These are phyloP conservation scores for Quercus lobata DNA, from an alignment of 331 rosid genomes.

Conservation along the genomic window DNA sequence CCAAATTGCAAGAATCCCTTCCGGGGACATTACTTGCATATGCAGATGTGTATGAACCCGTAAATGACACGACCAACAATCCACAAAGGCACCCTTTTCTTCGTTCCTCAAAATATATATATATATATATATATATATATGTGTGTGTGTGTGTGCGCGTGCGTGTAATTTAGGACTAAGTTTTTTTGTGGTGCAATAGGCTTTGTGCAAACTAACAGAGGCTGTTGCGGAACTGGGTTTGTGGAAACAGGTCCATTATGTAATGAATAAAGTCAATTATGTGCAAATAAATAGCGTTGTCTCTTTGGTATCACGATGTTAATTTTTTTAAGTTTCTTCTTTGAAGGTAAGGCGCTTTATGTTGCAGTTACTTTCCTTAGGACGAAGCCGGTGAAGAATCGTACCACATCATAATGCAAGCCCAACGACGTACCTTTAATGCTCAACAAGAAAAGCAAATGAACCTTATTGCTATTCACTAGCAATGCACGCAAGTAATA, in stretches of 20 bases:
- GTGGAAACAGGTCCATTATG: constrained; percentile 49
- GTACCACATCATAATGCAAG: too few species aligned
- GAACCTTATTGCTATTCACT: too few species aligned
- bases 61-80: constrained; percentile 35
- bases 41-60: constrained; percentile 29
- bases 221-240: constrained; percentile 65
- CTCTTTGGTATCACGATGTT: too few species aligned
- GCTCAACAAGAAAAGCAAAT: too few species aligned
- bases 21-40: constrained; percentile 44
- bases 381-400: too few species aligned
- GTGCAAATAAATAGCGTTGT: constrained; percentile 10
- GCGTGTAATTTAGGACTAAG: neutral
- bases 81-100: constrained; percentile 20
- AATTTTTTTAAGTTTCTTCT: too few species aligned
- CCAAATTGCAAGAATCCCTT: constrained; percentile 27
- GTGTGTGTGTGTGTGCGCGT: accelerated
- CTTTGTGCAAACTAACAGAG: constrained; percentile 33
- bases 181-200: constrained; percentile 26
- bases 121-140: too few species aligned
- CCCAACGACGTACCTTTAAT: too few species aligned
- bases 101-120: neutral
- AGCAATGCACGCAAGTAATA: too few species aligned
- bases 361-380: too few species aligned
- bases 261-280: constrained; percentile 30
- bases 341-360: too few species aligned